Percentiles rank a stretch among this genome's conserved stretches.
phyloP scores from a whole-genome alignment of 2,329 filamentous ascomycete species.

The Furcasterigmium sp. region DNA sequence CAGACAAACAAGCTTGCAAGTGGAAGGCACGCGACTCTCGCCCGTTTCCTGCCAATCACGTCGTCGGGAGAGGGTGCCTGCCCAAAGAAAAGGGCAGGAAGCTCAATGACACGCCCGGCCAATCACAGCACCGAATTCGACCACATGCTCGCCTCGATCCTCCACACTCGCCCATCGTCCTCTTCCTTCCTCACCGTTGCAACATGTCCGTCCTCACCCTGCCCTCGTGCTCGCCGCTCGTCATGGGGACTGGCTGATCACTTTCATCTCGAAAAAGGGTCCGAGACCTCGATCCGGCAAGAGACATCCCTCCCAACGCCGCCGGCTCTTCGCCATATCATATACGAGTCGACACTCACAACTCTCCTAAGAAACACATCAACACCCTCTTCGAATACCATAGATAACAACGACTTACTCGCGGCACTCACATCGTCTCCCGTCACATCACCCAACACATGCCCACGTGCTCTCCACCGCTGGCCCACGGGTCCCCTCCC shows the following conservation, averaged over 20 bases:
- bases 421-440: too few relatives aligned
- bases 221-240: neutral
- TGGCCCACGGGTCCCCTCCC: neutral
- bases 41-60: slow-evolving; percentile 6
- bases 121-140: slow-evolving; percentile 8
- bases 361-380: neutral
- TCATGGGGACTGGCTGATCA: neutral
- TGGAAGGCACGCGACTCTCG: slow-evolving; percentile 8
- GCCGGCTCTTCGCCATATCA: too few relatives aligned
- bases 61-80: slow-evolving; percentile 5
- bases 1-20: slow-evolving; percentile 3
- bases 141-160: slow-evolving; percentile 6
- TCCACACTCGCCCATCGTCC: too few relatives aligned
- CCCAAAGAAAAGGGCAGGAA: slow-evolving; percentile 12
- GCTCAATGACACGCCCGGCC: slow-evolving; percentile 1
- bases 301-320: too few relatives aligned
- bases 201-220: neutral
- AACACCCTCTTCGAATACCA: neutral
- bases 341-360: too few relatives aligned
- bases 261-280: neutral
- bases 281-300: slow-evolving; percentile 2
- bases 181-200: too few relatives aligned
- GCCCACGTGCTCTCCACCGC: too few relatives aligned
- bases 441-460: neutral
- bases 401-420: too few relatives aligned